These are phyloP conservation scores for Lodderomyces margitis DNA, from an alignment of 1,139 yeast genomes.

Conservation along the genomic window DNA sequence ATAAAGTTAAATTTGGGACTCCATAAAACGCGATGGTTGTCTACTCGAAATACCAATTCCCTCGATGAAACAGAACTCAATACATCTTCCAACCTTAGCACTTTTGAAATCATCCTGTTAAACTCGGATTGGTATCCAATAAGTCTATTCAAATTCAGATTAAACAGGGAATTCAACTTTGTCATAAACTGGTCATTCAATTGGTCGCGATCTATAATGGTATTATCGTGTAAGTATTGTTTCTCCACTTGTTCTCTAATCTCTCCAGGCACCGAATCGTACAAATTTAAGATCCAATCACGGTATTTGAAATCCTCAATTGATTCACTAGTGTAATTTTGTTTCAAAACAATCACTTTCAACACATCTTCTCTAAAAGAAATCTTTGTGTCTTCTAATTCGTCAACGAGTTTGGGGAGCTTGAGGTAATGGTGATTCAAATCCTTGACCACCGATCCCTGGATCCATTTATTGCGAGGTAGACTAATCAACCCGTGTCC, in stretches of 20 bases:
- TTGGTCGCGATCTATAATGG: slow-evolving; percentile 33
- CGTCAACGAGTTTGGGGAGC: slow-evolving; percentile 59
- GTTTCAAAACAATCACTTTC: slow-evolving; percentile 51
- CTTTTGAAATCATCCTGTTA: slow-evolving; percentile 30
- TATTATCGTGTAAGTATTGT: slow-evolving; percentile 25
- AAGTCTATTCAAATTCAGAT: slow-evolving; percentile 36
- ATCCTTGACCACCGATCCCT: slow-evolving; percentile 40
- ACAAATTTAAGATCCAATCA: slow-evolving; percentile 42
- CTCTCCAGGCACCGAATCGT: slow-evolving; percentile 34
- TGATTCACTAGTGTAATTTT: slow-evolving; percentile 32
- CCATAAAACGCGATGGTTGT: slow-evolving; percentile 19
- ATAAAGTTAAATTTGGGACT: slow-evolving; percentile 28
- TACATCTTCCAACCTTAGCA: slow-evolving; percentile 42
- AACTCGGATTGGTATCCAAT: slow-evolving; percentile 45
- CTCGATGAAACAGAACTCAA: slow-evolving; percentile 34
- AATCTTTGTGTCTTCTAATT: slow-evolving; percentile 62
- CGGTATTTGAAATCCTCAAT: slow-evolving; percentile 34
- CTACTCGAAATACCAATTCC: slow-evolving; percentile 30
- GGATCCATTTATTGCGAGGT: slow-evolving; percentile 59
- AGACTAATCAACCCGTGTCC: slow-evolving; percentile 75
- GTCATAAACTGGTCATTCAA: slow-evolving; percentile 34
- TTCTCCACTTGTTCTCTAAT: slow-evolving; percentile 35
- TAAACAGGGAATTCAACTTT: slow-evolving; percentile 37
- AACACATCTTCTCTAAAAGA: slow-evolving; percentile 64
- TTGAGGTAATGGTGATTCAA: slow-evolving; percentile 48